These are phyloP conservation scores for Colletotrichum ledebouriae DNA, from an alignment of 2,329 filamentous ascomycete species.

Conservation along the genomic window DNA sequence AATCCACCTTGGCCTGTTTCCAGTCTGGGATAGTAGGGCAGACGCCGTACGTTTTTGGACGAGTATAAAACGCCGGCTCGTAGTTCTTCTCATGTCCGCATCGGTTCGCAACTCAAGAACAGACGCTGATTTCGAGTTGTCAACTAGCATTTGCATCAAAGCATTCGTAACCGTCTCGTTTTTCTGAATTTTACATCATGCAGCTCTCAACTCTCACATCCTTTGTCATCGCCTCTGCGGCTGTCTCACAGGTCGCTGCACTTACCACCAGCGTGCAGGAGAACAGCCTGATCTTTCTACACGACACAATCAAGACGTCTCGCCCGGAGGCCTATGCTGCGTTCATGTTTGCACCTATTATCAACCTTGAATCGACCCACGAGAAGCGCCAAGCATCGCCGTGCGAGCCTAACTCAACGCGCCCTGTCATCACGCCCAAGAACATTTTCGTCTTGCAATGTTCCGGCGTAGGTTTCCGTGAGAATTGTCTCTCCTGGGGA, in stretches of 20 bases:
- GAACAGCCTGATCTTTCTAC: background rate
- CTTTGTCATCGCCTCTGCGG: slow-evolving; percentile 16
- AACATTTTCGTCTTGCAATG: slow-evolving; percentile 34
- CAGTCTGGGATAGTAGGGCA: slow-evolving; percentile 5
- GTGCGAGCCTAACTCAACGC: slow-evolving; percentile 5
- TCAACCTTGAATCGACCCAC: slow-evolving; percentile 2
- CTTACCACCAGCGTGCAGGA: background rate
- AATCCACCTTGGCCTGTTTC: slow-evolving; percentile 15
- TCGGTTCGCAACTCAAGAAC: background rate
- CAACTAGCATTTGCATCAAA: background rate
- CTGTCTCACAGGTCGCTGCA: slow-evolving; percentile 3
- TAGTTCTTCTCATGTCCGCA: slow-evolving; percentile 3
- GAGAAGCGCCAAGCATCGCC: slow-evolving; percentile 18
- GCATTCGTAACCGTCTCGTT: background rate
- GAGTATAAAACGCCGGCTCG: slow-evolving; percentile 15
- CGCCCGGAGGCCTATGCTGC: slow-evolving; percentile 34
- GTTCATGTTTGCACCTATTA: slow-evolving; percentile 17
- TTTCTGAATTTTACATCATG: slow-evolving; percentile 9
- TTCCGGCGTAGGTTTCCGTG: slow-evolving; percentile 24
- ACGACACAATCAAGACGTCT: background rate
- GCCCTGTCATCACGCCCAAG: slow-evolving; percentile 24
- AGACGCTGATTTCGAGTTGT: background rate
- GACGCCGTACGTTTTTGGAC: slow-evolving; percentile 15
- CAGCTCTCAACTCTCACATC: slow-evolving; percentile 18
- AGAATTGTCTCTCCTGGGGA: slow-evolving; percentile 31